Evolutionary conservation across 2,329 filamentous ascomycete species (phyloP).

Genomic region (Verticillium nubilum): DNA sequence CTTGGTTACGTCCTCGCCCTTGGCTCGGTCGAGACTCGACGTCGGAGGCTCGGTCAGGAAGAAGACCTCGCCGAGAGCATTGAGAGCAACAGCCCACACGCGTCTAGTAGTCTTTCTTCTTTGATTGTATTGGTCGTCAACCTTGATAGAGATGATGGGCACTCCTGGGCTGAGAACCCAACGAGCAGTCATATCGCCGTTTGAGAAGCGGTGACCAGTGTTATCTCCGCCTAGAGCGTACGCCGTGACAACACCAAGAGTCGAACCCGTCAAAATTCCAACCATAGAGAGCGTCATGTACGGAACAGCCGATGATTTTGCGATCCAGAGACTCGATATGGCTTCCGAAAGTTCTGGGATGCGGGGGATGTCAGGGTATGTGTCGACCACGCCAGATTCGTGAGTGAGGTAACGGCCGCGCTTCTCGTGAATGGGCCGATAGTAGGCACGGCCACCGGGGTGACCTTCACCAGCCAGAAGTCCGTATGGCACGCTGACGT

Average conservation of each 20-base stretch:
- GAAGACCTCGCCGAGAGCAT: conserved; percentile 87
- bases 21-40: conserved; percentile 31
- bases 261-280: conserved; percentile 78
- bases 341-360: conserved; percentile 66
- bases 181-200: conserved; percentile 76
- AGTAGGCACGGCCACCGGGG: conserved; percentile 76
- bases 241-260: conserved; percentile 73
- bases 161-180: conserved; percentile 92
- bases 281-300: conserved; percentile 69
- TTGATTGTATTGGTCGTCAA: conserved; percentile 76
- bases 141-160: conserved; percentile 75
- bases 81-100: conserved; percentile 88
- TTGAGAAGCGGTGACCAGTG: conserved; percentile 56
- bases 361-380: conserved; percentile 69
- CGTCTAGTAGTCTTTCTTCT: conserved; percentile 65
- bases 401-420: conserved; percentile 68
- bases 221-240: conserved; percentile 66
- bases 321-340: conserved; percentile 81
- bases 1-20: conserved; percentile 51
- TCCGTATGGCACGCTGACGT: conserved; percentile 80
- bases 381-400: conserved; percentile 54
- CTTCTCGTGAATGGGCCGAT: conserved; percentile 67
- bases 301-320: conserved; percentile 71
- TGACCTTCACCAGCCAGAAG: conserved; percentile 82
- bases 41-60: conserved; percentile 52